Evolutionary conservation across 2,329 filamentous ascomycete genomes (phyloP), one percentile per base, ranked within the genome.

Genomic region (Penicillium polonicum): DNA sequence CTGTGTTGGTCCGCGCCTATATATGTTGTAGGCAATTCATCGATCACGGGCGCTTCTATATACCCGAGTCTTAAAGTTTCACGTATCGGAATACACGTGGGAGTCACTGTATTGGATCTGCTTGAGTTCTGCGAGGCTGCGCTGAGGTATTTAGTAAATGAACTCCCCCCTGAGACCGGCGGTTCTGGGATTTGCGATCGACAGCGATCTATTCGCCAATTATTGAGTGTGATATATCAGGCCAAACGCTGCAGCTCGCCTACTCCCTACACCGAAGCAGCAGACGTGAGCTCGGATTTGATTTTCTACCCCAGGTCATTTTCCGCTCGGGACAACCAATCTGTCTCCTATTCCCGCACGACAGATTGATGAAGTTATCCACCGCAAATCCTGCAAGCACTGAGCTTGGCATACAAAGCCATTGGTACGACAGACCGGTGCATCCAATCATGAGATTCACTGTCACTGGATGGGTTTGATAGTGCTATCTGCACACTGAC

Each of bases 321-420:
- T 17, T 36, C 17, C 29, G 10, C 35, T 44, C 15, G 17, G 5
- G 12, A n/a, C n/a, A 17, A 36, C 38, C 50, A 35, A 43, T 44
- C 29, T 21, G 19, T 35, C 15, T 33, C 27, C 19, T 41, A 31
- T 51, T 38, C 35, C 19, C 10, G 13, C 7, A 48, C 12, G 25
- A 27, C 13, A 17, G 13, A 38, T 19, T 13, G 5, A 21, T 13
- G 1, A 8, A 17, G 19, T 35, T 21, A 41, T 44, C 25, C 43
- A 38, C 23, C 31, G 25, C 21, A 9, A 43, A 49, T 46, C 27
- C 46, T 59, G 44, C 56, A 56, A 38, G 35, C n/a, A 33, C 52
- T 45, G 46, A 60, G 51, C 61, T 64, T 65, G 60, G 58, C 61
- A 52, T 48, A 17, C 51, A 25, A 13, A 23, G 21, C n/a, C n/a